Evolutionary conservation across 805 yeast genomes (phyloP), one percentile per base, ranked within the genome.

Genomic region (Clavispora carvajalis): DNA sequence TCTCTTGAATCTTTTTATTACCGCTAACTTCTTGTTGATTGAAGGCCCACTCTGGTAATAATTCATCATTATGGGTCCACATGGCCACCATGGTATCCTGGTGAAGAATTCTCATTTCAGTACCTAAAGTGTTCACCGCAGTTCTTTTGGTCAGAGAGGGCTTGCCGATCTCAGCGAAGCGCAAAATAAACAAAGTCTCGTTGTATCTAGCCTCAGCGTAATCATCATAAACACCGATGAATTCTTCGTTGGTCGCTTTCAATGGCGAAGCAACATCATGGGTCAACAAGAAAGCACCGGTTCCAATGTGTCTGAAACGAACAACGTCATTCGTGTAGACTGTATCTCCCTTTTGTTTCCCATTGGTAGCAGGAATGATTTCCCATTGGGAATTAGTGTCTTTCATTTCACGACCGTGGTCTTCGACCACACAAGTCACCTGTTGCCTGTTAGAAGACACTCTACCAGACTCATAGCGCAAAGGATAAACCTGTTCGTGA

Each of bases 241-340:
- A 85, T 67, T 93, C 99, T 65, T 89, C 96, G 55, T 90, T 85
- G n/a, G 96, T 85, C 41, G 97, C 84, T 55, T 66, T 83, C 47
- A 82, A 70, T 22, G 99, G 98, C 3, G 98, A 93, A 2, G 96
- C 96, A 40, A 93, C 97, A 60, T 91, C 97, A 58, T 93, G 99
- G 16, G 98, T 78, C 54, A 88, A 74, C 50, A 93, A 67, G 53
- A 67, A 83, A 9, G 95, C 85, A 39, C 87, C 76, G 1, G 98
- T 89, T 22, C 72, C 79, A 37, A 84, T 76, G 57, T 93, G 99
- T 61, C 76, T 79, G 42, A 93, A 69, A 63, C 97, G 84, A 42
- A 93, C 69, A 15, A 74, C 62, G 54, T 87, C 93, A 49, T 86
- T 85, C 47, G 87, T 80, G 47, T 55, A 65, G 26, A 93, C 83